Evolutionary conservation across 2,329 filamentous ascomycete genomes (phyloP), one percentile per base, ranked within the genome.

Genomic region (Botrytis medusae): DNA sequence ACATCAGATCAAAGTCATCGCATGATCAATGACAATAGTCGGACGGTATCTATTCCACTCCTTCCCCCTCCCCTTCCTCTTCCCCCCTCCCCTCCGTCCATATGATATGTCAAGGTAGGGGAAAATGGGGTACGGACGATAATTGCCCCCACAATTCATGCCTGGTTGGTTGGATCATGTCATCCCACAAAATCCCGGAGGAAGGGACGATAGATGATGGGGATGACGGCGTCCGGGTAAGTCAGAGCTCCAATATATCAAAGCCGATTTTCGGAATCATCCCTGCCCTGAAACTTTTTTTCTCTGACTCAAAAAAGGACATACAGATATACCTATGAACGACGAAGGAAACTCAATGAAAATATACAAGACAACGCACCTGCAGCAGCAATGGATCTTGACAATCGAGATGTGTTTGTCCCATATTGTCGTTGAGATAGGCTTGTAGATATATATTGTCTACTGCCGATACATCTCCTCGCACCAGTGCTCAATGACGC

Each of bases 401-500:
- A 32, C 14, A 54, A 57, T 54, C 69, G 60, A 44, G 20, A 42
- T 40, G 18, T 9, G 51, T 48, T 40, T 8, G 20, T 40, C 22
- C 32, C 48, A 51, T 34, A 34, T 51, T n/a, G 57, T 62, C 57
- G 42, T 32, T 25, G 60, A 54, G 67, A 69, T 57, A 32, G 16
- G 20, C 34, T 4, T 16, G 57, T 37, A 44, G 54, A 70, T 25
- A 29, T 62, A n/a, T 46, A 67, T 20, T 42, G 48, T 64, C 69
- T 40, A n/a, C 46, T n/a, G 9, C 51, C 51, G 51, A 57, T 18
- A 44, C 69, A 72, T 44, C 69, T 72, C 25, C 60, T 48, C 18
- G 69, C 60, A n/a, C 59, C 60, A 25, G 32, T 25, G 29, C 48
- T 37, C 51, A 61, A 61, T 32, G 71, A 69, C 18, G 71, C 64